A percentile compares a stretch with the other conserved stretches of the same genome.
Conservation (phyloP, 768 basidiomycete genomes). For the Crucibulum laeve region DNA sequence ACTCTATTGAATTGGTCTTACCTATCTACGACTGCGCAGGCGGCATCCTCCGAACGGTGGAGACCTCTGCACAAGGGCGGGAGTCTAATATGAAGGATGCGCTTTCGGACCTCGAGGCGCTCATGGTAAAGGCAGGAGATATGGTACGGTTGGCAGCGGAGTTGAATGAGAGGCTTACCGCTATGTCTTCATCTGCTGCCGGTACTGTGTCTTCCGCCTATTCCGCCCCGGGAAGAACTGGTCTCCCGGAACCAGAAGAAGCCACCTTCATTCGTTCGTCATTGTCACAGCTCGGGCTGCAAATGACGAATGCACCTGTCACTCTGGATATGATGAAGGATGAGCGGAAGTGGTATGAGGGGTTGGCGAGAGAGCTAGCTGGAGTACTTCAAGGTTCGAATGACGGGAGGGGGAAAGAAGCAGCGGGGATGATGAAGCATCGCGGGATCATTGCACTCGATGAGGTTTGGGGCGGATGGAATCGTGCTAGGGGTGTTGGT, state of each 20-base stretch:
- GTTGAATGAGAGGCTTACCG: slow-evolving; percentile 75
- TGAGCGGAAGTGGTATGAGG: slow-evolving; percentile 73
- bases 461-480: slow-evolving; percentile 96
- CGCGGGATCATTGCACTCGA: slow-evolving; percentile 84
- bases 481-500: slow-evolving; percentile 90
- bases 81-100: slow-evolving; percentile 70
- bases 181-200: slow-evolving; percentile 15
- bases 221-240: slow-evolving; percentile 13
- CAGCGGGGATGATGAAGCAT: slow-evolving; percentile 66
- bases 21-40: slow-evolving; percentile 34
- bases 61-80: slow-evolving; percentile 58
- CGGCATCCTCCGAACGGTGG: slow-evolving; percentile 77
- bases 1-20: not conserved
- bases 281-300: slow-evolving; percentile 84
- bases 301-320: slow-evolving; percentile 73
- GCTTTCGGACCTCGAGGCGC: slow-evolving; percentile 80
- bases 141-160: slow-evolving; percentile 90
- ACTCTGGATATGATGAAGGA: slow-evolving; percentile 87
- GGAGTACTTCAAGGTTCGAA: slow-evolving; percentile 54
- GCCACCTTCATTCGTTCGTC: slow-evolving; percentile 86
- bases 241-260: slow-evolving; percentile 62
- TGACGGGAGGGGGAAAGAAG: slow-evolving; percentile 12
- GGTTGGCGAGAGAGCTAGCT: slow-evolving; percentile 80
- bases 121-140: slow-evolving; percentile 88
- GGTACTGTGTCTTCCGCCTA: slow-evolving; percentile 11